Evolutionary conservation across 345 rosid species (phyloP), one percentile per base, ranked within the genome.

Genomic region (Populus alba): DNA sequence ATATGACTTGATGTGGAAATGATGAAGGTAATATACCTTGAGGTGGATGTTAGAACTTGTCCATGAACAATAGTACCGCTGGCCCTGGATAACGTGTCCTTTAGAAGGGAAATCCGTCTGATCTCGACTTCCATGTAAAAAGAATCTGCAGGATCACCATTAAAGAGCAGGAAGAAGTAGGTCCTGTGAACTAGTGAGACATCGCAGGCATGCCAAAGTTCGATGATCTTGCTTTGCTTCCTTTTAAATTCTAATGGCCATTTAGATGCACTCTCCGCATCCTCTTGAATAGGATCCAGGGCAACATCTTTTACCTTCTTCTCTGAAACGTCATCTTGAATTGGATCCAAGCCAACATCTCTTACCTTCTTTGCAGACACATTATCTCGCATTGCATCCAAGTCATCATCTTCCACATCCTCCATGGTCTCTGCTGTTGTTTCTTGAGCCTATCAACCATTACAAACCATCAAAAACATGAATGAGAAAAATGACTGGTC

Each of bases 101-200:
- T 91, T 8, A 94, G 88, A 81, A 90, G 88, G 77, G 87, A 73
- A 70, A 96, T 80, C 78, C 97, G 87, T 77, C 92, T 89, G 75
- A 83, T 90, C 86, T 96, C 99, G 25, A 91, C 97, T 80, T 94
- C 98, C 97, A 94, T 84, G 86, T 94, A 94, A 81, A 92, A 85
- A 13, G 89, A 88, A 80, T 96, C 97, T 69, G 89, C 80, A 23
- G 89, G 90, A 82, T 92, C 95, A 62, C 98, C 98, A 78, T 90
- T 90, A 76, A 91, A 89, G 55, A 90, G 86, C 78, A 93, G 88
- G 85, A 88, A 94, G 86, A 94, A 94, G 91, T 96, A 92, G 85
- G 93, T 88, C 83, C 98, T 86, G 85, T 96, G 99, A 68, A 89
- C 89, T 89, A 94, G 80, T 57, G 97, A 86, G 41, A 92, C 87